Evolutionary conservation across 176 grass and related monocot species (phyloP).

Genomic region (Urochloa ruziziensis): DNA sequence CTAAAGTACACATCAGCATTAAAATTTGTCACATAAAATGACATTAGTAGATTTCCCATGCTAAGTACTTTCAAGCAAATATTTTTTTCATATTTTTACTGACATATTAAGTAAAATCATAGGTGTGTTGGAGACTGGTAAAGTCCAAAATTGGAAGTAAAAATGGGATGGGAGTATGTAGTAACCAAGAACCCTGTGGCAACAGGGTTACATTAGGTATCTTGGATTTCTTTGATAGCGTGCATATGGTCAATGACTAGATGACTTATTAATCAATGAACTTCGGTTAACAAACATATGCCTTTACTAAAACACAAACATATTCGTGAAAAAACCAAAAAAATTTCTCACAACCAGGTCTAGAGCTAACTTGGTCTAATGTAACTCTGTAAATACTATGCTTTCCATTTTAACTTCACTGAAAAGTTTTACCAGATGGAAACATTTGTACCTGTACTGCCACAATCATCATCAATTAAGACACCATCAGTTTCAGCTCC

Average conservation of each 20-base stretch:
- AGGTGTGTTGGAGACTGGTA: not conserved
- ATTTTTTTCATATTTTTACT: not conserved
- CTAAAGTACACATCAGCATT: not conserved
- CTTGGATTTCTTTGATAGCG: not conserved
- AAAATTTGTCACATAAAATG: not conserved
- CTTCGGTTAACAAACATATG: not conserved
- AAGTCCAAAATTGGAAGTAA: not conserved
- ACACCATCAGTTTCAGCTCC: constrained; percentile 59
- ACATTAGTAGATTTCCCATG: not conserved
- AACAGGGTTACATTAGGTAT: constrained; percentile 7
- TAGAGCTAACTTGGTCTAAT: not conserved
- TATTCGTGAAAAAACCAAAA: not conserved
- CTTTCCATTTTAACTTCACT: not conserved
- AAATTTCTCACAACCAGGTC: constrained; percentile 1
- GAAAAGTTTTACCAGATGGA: constrained; percentile 11
- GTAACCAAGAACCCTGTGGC: not conserved
- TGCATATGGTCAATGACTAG: not conserved
- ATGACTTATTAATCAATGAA: not conserved
- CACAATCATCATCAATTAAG: constrained; percentile 65
- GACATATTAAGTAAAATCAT: not conserved
- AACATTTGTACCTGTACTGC: constrained; percentile 32
- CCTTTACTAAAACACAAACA: not conserved
- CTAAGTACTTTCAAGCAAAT: not conserved
- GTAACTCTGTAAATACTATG: constrained; percentile 7
- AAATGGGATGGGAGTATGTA: not conserved